phyloP scores from a whole-genome alignment of 768 basidiomycete genomes.

The Roridomyces roridus region DNA sequence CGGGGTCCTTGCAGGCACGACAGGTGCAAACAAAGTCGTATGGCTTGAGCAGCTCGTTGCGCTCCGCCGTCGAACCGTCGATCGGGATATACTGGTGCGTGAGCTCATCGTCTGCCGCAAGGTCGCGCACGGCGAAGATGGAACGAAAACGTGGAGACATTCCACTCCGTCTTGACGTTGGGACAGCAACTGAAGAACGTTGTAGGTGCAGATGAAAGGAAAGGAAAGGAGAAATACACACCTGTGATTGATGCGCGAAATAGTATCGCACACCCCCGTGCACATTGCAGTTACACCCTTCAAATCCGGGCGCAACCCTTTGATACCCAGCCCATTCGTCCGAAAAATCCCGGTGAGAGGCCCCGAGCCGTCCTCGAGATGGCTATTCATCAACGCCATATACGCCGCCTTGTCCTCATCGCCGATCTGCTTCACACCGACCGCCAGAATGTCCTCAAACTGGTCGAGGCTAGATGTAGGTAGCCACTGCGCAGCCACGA shows the following conservation, averaged over 20 bases:
- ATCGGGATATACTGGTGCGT: conserved; percentile 33
- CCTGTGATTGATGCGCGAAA: conserved; percentile 32
- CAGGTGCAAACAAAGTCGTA: conserved; percentile 44
- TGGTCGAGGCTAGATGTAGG: not conserved
- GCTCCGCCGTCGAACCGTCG: conserved; percentile 18
- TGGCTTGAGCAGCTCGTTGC: conserved; percentile 31
- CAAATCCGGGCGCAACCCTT: conserved; percentile 3
- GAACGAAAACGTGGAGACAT: conserved; percentile 33
- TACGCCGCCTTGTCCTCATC: conserved; percentile 28
- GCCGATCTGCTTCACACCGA: conserved; percentile 27
- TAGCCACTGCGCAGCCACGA: conserved; percentile 26
- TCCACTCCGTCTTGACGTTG: conserved; percentile 29
- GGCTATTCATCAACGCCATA: conserved; percentile 32
- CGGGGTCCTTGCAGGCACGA: conserved; percentile 30
- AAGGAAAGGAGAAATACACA: not conserved
- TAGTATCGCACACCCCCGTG: conserved; percentile 19
- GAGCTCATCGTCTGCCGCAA: conserved; percentile 40
- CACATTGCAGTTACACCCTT: not conserved
- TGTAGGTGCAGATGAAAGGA: not conserved
- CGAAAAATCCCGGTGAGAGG: conserved; percentile 33
- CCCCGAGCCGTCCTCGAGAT: conserved; percentile 37
- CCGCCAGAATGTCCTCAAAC: conserved; percentile 1
- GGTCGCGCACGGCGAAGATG: conserved; percentile 35
- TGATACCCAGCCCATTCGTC: conserved; percentile 33
- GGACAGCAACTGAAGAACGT: conserved; percentile 33